phyloP scores from a whole-genome alignment of 2,329 filamentous ascomycete species.

The Rhynchosporium secalis region DNA sequence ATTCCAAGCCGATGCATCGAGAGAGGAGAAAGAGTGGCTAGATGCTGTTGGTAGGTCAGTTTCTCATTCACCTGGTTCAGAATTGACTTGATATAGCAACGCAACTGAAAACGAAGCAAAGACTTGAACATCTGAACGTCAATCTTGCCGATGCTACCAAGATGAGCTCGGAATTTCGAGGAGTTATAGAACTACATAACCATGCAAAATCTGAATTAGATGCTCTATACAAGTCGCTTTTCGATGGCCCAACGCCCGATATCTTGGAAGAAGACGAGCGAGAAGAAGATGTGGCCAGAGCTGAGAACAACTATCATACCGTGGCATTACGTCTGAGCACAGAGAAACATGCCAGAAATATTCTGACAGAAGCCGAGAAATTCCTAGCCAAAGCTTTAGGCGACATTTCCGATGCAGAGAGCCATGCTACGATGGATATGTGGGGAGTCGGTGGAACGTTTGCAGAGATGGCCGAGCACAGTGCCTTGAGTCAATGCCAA shows the following conservation, averaged over 20 bases:
- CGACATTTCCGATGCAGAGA: slow-evolving; percentile 46
- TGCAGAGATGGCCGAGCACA: slow-evolving; percentile 55
- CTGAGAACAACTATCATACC: slow-evolving; percentile 43
- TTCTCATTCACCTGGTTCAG: too few relatives aligned
- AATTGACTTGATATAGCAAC: slow-evolving; percentile 36
- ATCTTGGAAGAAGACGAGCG: slow-evolving; percentile 54
- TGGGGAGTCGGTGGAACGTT: slow-evolving; percentile 50
- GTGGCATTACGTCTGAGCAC: slow-evolving; percentile 42
- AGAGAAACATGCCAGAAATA: slow-evolving; percentile 45
- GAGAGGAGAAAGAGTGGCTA: slow-evolving; percentile 57
- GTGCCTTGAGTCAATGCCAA: slow-evolving; percentile 51
- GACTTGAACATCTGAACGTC: slow-evolving; percentile 44
- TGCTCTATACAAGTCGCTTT: slow-evolving; percentile 53
- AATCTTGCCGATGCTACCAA: slow-evolving; percentile 46
- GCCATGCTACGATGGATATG: slow-evolving; percentile 48
- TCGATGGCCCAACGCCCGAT: slow-evolving; percentile 52
- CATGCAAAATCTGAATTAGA: slow-evolving; percentile 51
- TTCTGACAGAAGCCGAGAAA: slow-evolving; percentile 45
- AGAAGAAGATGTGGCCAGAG: slow-evolving; percentile 43
- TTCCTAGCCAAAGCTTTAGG: slow-evolving; percentile 42
- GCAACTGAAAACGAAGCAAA: slow-evolving; percentile 47
- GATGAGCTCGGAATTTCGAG: slow-evolving; percentile 43
- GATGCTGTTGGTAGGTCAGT: slow-evolving; percentile 44
- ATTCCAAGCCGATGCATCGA: slow-evolving; percentile 50
- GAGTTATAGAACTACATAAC: slow-evolving; percentile 41